Conservation (phyloP, 2,329 filamentous ascomycete genomes). For the Pseudogymnoascus sp. region DNA sequence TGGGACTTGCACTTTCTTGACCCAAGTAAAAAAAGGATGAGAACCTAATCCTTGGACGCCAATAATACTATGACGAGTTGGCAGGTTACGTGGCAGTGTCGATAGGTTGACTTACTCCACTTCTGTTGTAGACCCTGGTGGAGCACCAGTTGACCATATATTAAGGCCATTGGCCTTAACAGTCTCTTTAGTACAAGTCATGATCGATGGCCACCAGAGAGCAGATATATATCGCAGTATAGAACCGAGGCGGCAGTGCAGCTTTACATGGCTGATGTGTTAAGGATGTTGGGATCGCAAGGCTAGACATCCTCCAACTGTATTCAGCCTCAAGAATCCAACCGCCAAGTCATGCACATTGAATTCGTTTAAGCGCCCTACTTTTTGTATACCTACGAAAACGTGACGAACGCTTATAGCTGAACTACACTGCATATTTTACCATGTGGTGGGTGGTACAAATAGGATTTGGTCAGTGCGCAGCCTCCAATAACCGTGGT, state of each 20-base stretch:
- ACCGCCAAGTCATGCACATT: background rate
- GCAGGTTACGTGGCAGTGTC: background rate
- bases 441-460: background rate
- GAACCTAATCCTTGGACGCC: conserved; percentile 17
- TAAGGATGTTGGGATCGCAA: background rate
- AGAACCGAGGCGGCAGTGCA: background rate
- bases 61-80: conserved; percentile 14
- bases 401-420: background rate
- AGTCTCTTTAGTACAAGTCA: conserved; percentile 17
- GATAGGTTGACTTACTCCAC: conserved; percentile 14
- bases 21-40: conserved; percentile 15
- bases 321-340: background rate
- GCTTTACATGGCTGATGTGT: background rate
- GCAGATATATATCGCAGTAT: background rate
- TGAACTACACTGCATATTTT: background rate
- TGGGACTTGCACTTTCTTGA: conserved; percentile 14
- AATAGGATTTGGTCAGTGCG: background rate
- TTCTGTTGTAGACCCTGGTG: conserved; percentile 8
- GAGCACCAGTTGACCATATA: conserved; percentile 16
- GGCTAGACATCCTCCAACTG: background rate
- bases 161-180: conserved; percentile 16
- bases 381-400: background rate
- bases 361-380: background rate
- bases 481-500: background rate
- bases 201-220: background rate